Conservation (phyloP, 148 eudicot genomes). For the Persicaria tinctoria region DNA sequence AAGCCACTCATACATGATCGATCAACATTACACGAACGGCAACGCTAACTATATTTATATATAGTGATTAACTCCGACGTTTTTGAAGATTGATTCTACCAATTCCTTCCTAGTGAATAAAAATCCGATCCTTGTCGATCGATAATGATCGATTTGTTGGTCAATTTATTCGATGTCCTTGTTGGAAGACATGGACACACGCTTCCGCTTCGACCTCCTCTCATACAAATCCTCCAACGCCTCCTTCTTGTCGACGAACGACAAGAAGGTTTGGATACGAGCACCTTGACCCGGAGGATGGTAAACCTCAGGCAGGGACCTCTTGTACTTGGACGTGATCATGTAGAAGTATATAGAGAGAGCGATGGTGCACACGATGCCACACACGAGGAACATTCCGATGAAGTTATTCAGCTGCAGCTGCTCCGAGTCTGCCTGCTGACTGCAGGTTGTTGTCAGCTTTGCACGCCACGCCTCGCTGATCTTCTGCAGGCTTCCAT, state of each 20-base stretch:
- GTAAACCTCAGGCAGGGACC: constrained; percentile 9
- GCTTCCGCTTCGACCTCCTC: constrained; percentile 32
- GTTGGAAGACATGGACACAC: constrained; percentile 9
- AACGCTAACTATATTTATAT: too few species aligned
- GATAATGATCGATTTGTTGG: too few species aligned
- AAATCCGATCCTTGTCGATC: too few species aligned
- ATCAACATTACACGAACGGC: too few species aligned
- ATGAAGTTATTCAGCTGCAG: constrained; percentile 25
- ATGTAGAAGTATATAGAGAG: constrained; percentile 25
- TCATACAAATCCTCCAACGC: constrained; percentile 12
- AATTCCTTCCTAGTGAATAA: too few species aligned
- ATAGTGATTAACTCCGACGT: too few species aligned
- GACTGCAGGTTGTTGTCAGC: constrained; percentile 14
- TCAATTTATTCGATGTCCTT: neutral
- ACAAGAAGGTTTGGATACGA: constrained; percentile 26
- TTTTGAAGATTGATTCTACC: too few species aligned
- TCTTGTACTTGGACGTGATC: constrained; percentile 17
- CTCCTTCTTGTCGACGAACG: constrained; percentile 38
- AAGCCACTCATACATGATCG: too few species aligned
- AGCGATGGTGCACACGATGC: constrained; percentile 15
- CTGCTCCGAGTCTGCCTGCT: constrained; percentile 14
- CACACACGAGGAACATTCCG: constrained; percentile 22
- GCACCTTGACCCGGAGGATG: constrained; percentile 14
- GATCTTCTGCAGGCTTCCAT: constrained; percentile 24
- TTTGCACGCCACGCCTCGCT: constrained; percentile 16